Evolutionary conservation across 2,329 filamentous ascomycete species (phyloP), one percentile per base, ranked within the genome.

Genomic region (Chaetomium sp.): DNA sequence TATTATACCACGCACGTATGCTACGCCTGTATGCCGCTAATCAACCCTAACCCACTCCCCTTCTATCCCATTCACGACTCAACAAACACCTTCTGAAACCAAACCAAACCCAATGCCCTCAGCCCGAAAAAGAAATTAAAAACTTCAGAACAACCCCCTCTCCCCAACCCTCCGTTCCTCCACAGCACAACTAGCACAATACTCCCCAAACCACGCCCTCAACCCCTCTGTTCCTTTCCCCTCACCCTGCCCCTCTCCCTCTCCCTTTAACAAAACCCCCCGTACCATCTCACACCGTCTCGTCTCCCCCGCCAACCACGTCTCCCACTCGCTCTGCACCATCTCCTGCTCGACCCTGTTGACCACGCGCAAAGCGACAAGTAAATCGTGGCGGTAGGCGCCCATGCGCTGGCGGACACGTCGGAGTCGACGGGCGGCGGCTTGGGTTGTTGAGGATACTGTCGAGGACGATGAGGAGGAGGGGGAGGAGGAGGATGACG

Each of bases 311-410:
- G 81, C 72, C 35, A 97, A 79, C 91, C 92, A 99, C 61, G 89
- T 88, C 73, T 96, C 91, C 86, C 91, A 99, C 70, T 96, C 92
- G 0, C 87, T 87, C 65, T 84, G 81, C 53, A 97, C 72, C 69
- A 96, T 86, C 70, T 96, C 91, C 56, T 81, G 80, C 75, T 97
- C 94, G 34, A 97, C 84, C 55, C 81, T 86, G 71, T 97, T 96
- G 58, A 97, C 86, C 2, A 96, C 82, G 4, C 91, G 84, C 75
- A 97, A 84, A 5, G 91, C 91, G 5, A 99, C 91, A 2, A 97
- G 74, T 19, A 99, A 76, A 67, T 97, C 91, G 69, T 99, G 90
- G 2, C 94, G 81, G 69, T 96, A 94, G 2, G 82, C 77, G 0
- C 88, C 92, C 0, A 99, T 81, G 32, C 86, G 82, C 70, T 95